Conservation (phyloP, 108 stramenopile genomes). For the Cyclotella atomus region DNA sequence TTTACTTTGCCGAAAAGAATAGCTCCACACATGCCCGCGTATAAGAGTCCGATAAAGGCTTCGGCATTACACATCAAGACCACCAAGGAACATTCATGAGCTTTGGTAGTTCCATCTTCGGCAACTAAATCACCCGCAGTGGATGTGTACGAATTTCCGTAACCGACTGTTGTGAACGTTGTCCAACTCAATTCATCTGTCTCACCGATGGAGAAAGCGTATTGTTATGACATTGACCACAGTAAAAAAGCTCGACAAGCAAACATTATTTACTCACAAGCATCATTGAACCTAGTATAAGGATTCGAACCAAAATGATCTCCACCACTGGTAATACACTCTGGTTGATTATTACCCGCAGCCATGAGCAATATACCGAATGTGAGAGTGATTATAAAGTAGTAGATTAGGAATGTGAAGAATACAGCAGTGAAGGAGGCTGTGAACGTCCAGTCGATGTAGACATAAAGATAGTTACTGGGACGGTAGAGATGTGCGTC, state of each 20-base stretch:
- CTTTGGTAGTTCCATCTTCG: constrained; percentile 22
- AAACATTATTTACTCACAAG: too few relatives aligned
- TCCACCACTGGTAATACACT: constrained; percentile 32
- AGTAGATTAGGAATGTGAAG: constrained; percentile 27
- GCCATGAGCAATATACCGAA: constrained; percentile 19
- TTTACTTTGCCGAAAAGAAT: constrained; percentile 83
- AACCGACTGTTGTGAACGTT: constrained; percentile 74
- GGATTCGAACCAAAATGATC: constrained; percentile 27
- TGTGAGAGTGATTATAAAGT: neutral
- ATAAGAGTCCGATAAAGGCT: constrained; percentile 77
- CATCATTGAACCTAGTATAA: constrained; percentile 56
- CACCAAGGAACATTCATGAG: constrained; percentile 56
- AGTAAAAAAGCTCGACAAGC: too few relatives aligned
- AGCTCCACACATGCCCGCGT: constrained; percentile 80
- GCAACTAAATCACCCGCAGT: constrained; percentile 52
- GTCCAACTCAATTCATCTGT: constrained; percentile 83
- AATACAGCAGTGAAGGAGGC: constrained; percentile 31
- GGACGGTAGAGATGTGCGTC: constrained; percentile 41
- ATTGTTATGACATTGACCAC: too few relatives aligned
- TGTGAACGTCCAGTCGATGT: constrained; percentile 51
- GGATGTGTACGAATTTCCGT: constrained; percentile 70
- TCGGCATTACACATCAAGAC: constrained; percentile 71
- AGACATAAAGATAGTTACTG: constrained; percentile 17
- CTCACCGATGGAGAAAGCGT: too few relatives aligned
- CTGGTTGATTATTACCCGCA: constrained; percentile 28